These are phyloP conservation scores for Penicillium sp. DNA, from an alignment of 2,329 filamentous ascomycete genomes.

Conservation along the genomic window DNA sequence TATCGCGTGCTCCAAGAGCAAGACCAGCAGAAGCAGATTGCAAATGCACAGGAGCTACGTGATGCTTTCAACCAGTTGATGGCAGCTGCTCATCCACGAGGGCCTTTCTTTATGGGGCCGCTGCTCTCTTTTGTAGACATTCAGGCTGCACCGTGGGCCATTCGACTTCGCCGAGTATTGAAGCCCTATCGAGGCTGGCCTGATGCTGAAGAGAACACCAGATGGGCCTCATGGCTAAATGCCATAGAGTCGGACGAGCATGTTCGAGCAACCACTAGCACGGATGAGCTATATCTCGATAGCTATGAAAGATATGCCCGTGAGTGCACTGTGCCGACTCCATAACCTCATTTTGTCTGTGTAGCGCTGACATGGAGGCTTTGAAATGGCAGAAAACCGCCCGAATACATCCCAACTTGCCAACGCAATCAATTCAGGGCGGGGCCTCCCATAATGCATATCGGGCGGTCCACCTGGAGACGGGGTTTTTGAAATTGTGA, in stretches of 20 bases:
- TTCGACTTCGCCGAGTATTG: slow-evolving; percentile 65
- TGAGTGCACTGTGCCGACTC: slow-evolving; percentile 36
- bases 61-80: slow-evolving; percentile 62
- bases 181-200: slow-evolving; percentile 65
- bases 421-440: slow-evolving; percentile 58
- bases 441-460: slow-evolving; percentile 48
- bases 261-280: slow-evolving; percentile 65
- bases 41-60: slow-evolving; percentile 61
- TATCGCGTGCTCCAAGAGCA: slow-evolving; percentile 69
- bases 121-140: slow-evolving; percentile 66
- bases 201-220: slow-evolving; percentile 58
- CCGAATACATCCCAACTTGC: slow-evolving; percentile 58
- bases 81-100: slow-evolving; percentile 55
- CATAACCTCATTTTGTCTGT: background rate
- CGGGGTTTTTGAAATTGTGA: too few relatives aligned
- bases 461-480: too few relatives aligned
- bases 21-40: slow-evolving; percentile 57
- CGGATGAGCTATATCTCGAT: slow-evolving; percentile 63
- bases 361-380: slow-evolving; percentile 13
- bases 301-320: slow-evolving; percentile 63
- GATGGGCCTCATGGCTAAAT: slow-evolving; percentile 68
- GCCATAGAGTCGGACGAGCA: slow-evolving; percentile 65
- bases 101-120: slow-evolving; percentile 66
- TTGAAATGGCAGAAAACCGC: slow-evolving; percentile 51
- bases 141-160: slow-evolving; percentile 71